These are phyloP conservation scores for Achlya hypogyna DNA, from an alignment of 352 stramenopile genomes.

Conservation along the genomic window DNA sequence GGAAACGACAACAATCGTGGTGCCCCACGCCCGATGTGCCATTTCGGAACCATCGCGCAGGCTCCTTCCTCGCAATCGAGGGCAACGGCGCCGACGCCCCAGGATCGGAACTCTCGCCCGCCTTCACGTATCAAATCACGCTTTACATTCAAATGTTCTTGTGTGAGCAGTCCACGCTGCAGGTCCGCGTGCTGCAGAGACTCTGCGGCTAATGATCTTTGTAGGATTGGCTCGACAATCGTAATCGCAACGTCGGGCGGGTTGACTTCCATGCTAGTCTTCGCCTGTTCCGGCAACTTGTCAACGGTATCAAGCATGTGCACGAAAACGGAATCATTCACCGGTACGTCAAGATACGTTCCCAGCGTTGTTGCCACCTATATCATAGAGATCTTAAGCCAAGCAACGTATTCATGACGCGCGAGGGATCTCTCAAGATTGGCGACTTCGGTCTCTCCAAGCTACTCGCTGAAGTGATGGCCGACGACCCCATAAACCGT, in stretches of 20 bases:
- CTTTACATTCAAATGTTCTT: conserved; percentile 24
- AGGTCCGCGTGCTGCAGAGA: background rate
- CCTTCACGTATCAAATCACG: conserved; percentile 20
- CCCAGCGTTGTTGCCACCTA: no score
- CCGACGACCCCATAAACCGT: background rate
- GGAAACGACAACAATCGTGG: background rate
- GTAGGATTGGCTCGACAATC: conserved; percentile 22
- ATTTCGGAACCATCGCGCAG: background rate
- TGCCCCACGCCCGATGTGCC: background rate
- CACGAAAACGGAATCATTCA: conserved; percentile 22
- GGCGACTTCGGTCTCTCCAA: conserved; percentile 23
- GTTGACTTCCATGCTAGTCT: conserved; percentile 6
- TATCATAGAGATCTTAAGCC: conserved; percentile 22
- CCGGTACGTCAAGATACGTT: no score
- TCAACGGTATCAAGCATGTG: conserved; percentile 20
- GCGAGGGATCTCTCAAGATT: conserved; percentile 21
- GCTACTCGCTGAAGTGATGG: conserved; percentile 12
- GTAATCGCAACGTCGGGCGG: background rate
- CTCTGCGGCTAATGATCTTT: background rate
- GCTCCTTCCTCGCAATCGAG: background rate
- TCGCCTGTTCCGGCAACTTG: conserved; percentile 16
- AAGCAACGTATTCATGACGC: conserved; percentile 19
- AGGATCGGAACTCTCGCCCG: background rate
- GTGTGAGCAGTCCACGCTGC: conserved; percentile 19
- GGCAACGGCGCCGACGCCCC: background rate